Base-by-base conservation (phyloP, 805 yeast species). In the Ogataea allantospora region DNA sequence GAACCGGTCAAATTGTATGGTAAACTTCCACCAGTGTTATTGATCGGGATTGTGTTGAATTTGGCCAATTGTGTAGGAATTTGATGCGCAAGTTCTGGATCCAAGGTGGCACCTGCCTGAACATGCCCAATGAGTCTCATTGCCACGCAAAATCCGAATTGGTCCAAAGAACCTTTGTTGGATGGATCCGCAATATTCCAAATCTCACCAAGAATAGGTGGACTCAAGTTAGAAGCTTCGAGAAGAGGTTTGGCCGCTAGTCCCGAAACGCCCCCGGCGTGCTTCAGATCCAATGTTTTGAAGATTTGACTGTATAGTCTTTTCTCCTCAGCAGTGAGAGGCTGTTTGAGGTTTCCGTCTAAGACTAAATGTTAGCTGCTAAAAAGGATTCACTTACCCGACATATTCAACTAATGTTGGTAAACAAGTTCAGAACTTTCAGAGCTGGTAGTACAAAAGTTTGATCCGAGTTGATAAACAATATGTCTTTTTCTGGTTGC, bases 121-220 rank as follows among this genome's bases (percentile, higher is more conserved):
- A 86, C 80, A 57, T 87, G 85, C 18, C 95, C 95, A 53, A 93
- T 85, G 49, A 88, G 68, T 58, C 99, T 77, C 78, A 93, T 73
- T 14, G 97, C 96, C 36, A 79, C 74, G 45, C 84, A 77, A 62
- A 93, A 93, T 17, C 89, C 91, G 40, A 74, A 70, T 55, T 81
- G 86, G 50, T 82, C 83, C 46, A 93, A 69, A 54, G 81, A 84
- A 0, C 99, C 99, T 46, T 79, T 72, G 65, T 88, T 88, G 42
- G 78, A 80, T n/a, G 77, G 74, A 63, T 93, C 99, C n/a, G 96
- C 88, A 23, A 84, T 59, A 60, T 85, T 89, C 99, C 99, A 93
- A 46, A 93, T 81, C 62, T 88, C 93, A 7, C 96, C 95, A 23
- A 93, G 69, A 20, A 75, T 66, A 12, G 80, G 69, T 3, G 95